phyloP scores from a whole-genome alignment of 257 asterid genomes.

The Ilex aquifolium region DNA sequence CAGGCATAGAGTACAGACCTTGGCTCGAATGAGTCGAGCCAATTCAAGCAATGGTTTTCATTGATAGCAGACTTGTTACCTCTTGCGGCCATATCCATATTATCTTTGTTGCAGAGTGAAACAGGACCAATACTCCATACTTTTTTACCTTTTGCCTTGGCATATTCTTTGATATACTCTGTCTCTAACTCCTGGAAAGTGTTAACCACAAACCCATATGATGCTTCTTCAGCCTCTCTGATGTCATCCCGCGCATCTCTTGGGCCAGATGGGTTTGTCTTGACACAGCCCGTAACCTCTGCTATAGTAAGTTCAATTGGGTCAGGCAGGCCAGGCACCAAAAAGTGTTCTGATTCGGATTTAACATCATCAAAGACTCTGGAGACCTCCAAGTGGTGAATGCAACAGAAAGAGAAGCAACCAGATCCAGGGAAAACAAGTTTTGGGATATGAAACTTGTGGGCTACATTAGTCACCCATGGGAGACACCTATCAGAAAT shows the following conservation, averaged over 20 bases:
- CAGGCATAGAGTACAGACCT: background rate
- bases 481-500: background rate
- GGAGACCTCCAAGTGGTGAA: background rate
- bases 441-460: background rate
- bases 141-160: slow-evolving; percentile 15
- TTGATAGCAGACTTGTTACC: slow-evolving; percentile 6
- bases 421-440: background rate
- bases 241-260: background rate
- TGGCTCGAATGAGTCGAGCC: background rate
- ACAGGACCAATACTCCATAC: slow-evolving; percentile 33
- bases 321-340: background rate
- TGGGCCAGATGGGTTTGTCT: background rate
- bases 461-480: background rate
- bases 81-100: slow-evolving; percentile 27
- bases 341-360: background rate
- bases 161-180: slow-evolving; percentile 21
- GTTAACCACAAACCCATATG: slow-evolving; percentile 42
- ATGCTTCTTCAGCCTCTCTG: slow-evolving; percentile 19
- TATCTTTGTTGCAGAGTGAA: slow-evolving; percentile 8
- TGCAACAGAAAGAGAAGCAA: background rate
- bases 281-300: background rate
- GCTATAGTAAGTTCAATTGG: background rate
- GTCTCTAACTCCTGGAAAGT: slow-evolving; percentile 41
- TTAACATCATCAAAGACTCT: background rate
- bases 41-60: too few species aligned